Base-by-base conservation (phyloP, 108 stramenopile genomes). In the Cyclotella choctawhatcheeana region DNA sequence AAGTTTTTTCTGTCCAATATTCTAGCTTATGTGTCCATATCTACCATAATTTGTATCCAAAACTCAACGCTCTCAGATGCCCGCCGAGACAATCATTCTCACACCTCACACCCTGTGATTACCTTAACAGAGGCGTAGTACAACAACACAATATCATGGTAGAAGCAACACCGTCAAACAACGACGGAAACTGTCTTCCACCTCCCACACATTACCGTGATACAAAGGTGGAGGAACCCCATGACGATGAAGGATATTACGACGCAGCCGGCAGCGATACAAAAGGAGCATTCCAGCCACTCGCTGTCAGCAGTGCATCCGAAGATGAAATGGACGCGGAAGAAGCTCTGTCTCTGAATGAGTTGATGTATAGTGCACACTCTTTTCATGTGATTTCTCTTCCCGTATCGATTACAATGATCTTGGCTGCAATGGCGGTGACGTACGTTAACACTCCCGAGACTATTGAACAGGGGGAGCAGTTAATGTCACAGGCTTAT, bases 321-420 rank as follows among this genome's bases (percentile, higher is more conserved):
- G 55, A 56, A 7, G 55, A 56, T 21, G 65, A 48, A 53, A 63
- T 34, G 34, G 58, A 53, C 65, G 32, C 48, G 0, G 74, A 75
- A 30, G 60, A 64, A 50, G 61, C 52, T 12, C 44, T 89, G 20
- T 79, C 81, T 22, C 47, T 94, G 2, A 74, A 86, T 24, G 93
- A 94, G 62, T 65, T 94, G 17, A 76, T 91, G 62, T 94, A 94
- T 45, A 85, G 85, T 14, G 71, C 86, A 2, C 69, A 78, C 16
- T 89, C 91, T 4, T 93, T 80, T 59, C 82, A 86, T 65, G 91
- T 88, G 1, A 81, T 93, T 26, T 65, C 64, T 4, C 55, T 65
- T 44, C 58, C 79, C 68, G 90, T 93, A 34, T 78, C 89, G 13
- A 67, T 91, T n/a, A 91, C 93, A 10, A 94, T 94, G 93, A 76